phyloP scores from a whole-genome alignment of 1,284 basidiomycete species.

The Pascua sp. region DNA sequence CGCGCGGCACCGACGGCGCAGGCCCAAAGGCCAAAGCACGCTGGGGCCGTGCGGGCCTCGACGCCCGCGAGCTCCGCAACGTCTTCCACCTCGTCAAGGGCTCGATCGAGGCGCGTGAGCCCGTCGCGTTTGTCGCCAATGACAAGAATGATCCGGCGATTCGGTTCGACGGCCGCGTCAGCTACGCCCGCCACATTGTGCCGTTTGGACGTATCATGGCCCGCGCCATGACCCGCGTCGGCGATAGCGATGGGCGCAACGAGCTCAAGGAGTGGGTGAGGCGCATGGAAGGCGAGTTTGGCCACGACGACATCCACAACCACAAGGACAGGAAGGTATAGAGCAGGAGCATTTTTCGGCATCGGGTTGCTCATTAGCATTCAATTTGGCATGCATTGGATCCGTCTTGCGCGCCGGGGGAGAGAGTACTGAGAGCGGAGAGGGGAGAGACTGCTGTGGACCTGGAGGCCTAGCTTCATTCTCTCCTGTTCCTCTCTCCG shows the following conservation, averaged over 20 bases:
- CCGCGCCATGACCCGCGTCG: slow-evolving; percentile 22
- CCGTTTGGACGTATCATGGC: slow-evolving; percentile 34
- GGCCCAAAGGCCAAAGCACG: slow-evolving; percentile 5
- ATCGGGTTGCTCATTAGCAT: no score
- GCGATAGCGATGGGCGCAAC: slow-evolving; percentile 25
- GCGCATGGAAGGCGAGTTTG: background rate
- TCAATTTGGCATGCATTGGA: no score
- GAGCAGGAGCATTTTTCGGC: background rate
- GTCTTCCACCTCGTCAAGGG: slow-evolving; percentile 17
- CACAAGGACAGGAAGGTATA: background rate
- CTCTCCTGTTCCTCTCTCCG: no score
- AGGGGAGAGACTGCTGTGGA: no score
- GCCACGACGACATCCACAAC: background rate
- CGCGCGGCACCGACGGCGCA: slow-evolving; percentile 2
- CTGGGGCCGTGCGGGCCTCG: slow-evolving; percentile 1
- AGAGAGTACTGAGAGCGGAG: no score
- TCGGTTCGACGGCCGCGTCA: slow-evolving; percentile 7
- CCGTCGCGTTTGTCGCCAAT: background rate
- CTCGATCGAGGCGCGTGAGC: slow-evolving; percentile 8
- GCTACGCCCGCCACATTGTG: slow-evolving; percentile 24
- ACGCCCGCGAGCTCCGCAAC: slow-evolving; percentile 8
- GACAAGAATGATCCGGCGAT: background rate
- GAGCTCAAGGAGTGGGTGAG: slow-evolving; percentile 2
- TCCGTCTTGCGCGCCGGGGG: no score
- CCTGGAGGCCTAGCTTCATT: no score